These are phyloP conservation scores for Conringia planisiliqua DNA, from an alignment of 345 rosid genomes.

Conservation along the genomic window DNA sequence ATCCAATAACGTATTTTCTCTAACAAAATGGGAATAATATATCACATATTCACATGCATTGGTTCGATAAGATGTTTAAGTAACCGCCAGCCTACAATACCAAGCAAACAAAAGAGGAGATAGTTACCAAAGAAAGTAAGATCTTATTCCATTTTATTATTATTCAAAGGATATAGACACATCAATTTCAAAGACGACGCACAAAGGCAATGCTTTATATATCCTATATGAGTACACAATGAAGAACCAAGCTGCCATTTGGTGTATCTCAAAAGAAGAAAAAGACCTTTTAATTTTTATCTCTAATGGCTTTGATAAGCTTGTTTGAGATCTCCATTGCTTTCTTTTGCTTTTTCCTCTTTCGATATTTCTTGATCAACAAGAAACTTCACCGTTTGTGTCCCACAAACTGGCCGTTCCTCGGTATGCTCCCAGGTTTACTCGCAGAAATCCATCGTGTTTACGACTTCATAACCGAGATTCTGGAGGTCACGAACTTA, in stretches of 20 bases:
- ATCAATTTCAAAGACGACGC: neutral
- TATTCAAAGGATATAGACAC: neutral
- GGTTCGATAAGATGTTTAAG: neutral
- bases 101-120: neutral
- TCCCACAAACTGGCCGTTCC: constrained; percentile 31
- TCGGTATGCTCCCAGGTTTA: constrained; percentile 34
- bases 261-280: neutral
- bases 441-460: constrained; percentile 25
- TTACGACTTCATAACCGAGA: constrained; percentile 27
- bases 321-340: constrained; percentile 25
- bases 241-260: constrained; percentile 12
- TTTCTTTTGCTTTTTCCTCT: constrained; percentile 27
- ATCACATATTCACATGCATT: constrained; percentile 2
- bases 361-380: constrained; percentile 5
- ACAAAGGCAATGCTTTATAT: neutral
- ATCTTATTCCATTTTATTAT: constrained; percentile 6
- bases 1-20: neutral
- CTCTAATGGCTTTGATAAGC: constrained; percentile 32
- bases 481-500: constrained; percentile 22
- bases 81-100: neutral
- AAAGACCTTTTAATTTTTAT: neutral
- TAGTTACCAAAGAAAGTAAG: neutral
- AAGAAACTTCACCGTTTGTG: constrained; percentile 19
- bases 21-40: neutral
- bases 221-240: neutral